Base-by-base conservation (phyloP, 2,329 filamentous ascomycete species). In the Phyllosticta citribraziliensis region DNA sequence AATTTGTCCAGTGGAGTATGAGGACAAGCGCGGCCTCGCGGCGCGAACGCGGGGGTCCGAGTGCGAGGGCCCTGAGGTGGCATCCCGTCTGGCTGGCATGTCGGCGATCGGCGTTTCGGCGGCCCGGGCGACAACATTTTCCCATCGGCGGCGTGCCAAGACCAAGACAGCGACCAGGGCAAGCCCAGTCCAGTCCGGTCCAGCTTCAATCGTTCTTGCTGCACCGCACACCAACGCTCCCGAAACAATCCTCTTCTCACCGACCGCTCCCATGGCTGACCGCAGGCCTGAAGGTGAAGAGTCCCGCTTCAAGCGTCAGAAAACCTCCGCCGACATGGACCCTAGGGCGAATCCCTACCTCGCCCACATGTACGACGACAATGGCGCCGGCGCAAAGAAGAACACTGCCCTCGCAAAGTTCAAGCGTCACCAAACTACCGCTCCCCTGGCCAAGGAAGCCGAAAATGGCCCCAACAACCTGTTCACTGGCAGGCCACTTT, bases 401-500 rank as follows among this genome's bases (percentile, higher is more conserved):
- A 64, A 66, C 56, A 61, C 61, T 57, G 70, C 58, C 55, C 52
- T 70, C 66, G 61, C 77, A 52, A 79, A 82, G 63, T 85, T 97
- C 75, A 84, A 83, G 74, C 85, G 89, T 66, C 91, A 96, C 74
- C 76, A 85, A 62, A 95, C 91, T 1, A 97, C 91, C 2, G 85
- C 91, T 5, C 79, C 82, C 64, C 82, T 91, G 76, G 91, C 91
- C 3, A 76, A 80, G 65, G 78, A 80, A 68, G 88, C 87, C 2
- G 94, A 99, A 77, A 85, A 96, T 76, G 84, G 86, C 14, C 87
- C 91, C 20, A 75, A 80, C 67, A 99, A 97, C 72, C 88, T 93
- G 22, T 97, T 97, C 79, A 99, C 86, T 56, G 86, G 87, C 63
- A 79, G 82, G 62, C 79, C 84, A 14, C 87, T 96, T 69, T 91